Base-by-base conservation (phyloP, 2,329 filamentous ascomycete species). In the Colletotrichum incanum region DNA sequence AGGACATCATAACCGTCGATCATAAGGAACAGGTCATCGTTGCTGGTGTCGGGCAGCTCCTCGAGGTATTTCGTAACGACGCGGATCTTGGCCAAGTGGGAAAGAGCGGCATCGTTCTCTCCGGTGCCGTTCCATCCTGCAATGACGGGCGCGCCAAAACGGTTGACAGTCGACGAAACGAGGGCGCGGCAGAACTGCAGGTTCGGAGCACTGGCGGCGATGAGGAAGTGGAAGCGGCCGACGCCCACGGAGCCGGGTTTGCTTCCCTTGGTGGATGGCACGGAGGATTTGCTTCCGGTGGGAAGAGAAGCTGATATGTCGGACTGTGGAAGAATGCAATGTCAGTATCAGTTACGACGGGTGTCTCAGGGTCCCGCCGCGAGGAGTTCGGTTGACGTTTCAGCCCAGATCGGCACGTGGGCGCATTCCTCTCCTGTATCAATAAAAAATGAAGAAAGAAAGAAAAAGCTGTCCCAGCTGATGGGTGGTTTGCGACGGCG, bases 1-100 rank as follows among this genome's bases (percentile, higher is more conserved):
- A 90, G 90, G 1, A 90, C 84, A 71, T 93, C 90, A 77, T 89
- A 87, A 1, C 88, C 90, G 77, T 93, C 91, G 7, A 91, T 85
- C 58, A 93, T 84, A 69, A 93, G 80, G 9, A 92, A 86, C 37
- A 94, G 80, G 77, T 93, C 92, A 26, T 89, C 83, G 68, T 91
- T 79, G 5, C 80, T 76, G 11, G 73, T 76, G 2, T 65, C 41
- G 11, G 71, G 67, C 3, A 83, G 74, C 20, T 74, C 73, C 41
- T 80, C 68, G 18, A 84, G 75, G 64, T 84, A 83, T n/a, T 77
- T 76, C 52, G 79, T 69, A 18, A 84, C 79, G 55, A 79, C 76
- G 58, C 81, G 80, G 16, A 85, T 75, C 72, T 84, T 84, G 71
- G 83, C 83, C 34, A 85, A 77, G 64, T 84, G 83, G 5, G 81